Conservation (phyloP, 2,329 filamentous ascomycete species). For the Pyrenochaeta sp. region DNA sequence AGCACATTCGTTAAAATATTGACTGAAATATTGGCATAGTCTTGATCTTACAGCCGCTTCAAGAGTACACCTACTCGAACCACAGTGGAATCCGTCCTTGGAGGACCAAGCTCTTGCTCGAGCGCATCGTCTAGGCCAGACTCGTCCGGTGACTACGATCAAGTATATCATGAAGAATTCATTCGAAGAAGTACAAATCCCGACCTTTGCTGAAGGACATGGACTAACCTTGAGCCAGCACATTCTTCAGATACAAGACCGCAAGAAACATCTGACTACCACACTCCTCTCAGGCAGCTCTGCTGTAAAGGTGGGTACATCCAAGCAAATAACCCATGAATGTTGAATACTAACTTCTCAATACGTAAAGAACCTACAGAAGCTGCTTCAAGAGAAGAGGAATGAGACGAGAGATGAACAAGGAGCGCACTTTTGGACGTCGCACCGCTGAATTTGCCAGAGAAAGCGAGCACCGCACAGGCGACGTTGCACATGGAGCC, state of each 20-base stretch:
- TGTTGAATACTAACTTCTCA: too few species aligned
- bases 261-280: conserved; percentile 1
- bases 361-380: too few species aligned
- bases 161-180: conserved; percentile 50
- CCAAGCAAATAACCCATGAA: too few species aligned
- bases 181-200: conserved; percentile 41
- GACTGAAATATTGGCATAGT: conserved; percentile 27
- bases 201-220: background rate
- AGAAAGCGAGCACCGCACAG: too few species aligned
- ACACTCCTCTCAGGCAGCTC: background rate
- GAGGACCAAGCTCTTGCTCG: conserved; percentile 55
- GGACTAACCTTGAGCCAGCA: background rate
- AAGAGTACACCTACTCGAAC: conserved; percentile 59
- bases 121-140: conserved; percentile 31
- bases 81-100: conserved; percentile 57
- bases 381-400: too few species aligned
- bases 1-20: background rate
- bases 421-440: too few species aligned
- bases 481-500: too few species aligned
- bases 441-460: too few species aligned
- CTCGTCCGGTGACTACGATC: conserved; percentile 43
- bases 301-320: conserved; percentile 1
- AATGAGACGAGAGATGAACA: too few species aligned
- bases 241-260: conserved; percentile 3
- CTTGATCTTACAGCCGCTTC: conserved; percentile 59